Conservation (phyloP, 1,284 basidiomycete genomes). For the Melampsora larici-populina region DNA sequence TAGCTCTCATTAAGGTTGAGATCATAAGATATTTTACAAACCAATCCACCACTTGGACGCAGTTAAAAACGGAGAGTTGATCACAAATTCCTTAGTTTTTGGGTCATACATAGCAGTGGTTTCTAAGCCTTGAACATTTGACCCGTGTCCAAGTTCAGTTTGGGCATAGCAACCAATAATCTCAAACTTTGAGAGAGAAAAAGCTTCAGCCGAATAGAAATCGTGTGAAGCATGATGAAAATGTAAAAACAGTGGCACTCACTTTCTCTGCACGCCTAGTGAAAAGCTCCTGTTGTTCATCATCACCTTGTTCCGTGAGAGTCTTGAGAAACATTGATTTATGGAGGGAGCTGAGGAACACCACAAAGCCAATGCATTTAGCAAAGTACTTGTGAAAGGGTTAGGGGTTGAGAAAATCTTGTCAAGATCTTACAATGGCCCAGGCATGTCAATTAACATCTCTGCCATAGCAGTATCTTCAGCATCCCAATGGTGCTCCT, state of each 20-base stretch:
- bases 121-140: constrained; percentile 67
- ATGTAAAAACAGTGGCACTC: constrained; percentile 46
- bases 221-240: neutral
- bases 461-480: constrained; percentile 47
- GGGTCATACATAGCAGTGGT: constrained; percentile 73
- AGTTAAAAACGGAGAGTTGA: constrained; percentile 71
- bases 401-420: too few relatives aligned
- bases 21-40: constrained; percentile 43
- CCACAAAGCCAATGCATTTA: neutral
- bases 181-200: constrained; percentile 39
- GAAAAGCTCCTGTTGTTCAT: constrained; percentile 50
- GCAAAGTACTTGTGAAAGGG: constrained; percentile 7
- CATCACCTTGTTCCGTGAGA: constrained; percentile 49
- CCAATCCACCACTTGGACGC: constrained; percentile 77
- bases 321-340: constrained; percentile 52
- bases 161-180: constrained; percentile 53
- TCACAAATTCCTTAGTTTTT: constrained; percentile 67
- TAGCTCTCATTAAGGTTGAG: constrained; percentile 44
- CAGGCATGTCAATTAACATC: constrained; percentile 49
- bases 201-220: constrained; percentile 1
- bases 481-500: constrained; percentile 49
- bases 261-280: constrained; percentile 49
- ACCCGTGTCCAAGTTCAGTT: constrained; percentile 66
- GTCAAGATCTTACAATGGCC: constrained; percentile 48
- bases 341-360: constrained; percentile 46